Base-by-base conservation (phyloP, 2,329 filamentous ascomycete genomes). In the Exophiala mesophila region DNA sequence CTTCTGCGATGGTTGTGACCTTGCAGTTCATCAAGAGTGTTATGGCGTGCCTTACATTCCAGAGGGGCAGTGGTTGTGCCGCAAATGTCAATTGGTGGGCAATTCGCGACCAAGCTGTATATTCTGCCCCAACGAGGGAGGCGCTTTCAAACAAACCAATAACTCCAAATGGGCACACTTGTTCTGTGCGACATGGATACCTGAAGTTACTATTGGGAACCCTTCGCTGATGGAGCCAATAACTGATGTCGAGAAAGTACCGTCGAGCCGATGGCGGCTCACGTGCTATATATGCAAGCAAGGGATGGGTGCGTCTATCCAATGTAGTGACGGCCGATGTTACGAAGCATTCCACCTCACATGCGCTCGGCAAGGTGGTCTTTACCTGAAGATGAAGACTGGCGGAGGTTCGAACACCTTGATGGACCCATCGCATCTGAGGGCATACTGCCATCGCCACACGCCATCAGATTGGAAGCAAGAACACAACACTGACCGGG, bases 1-100 rank as follows among this genome's bases (percentile, higher is more conserved):
- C 16, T 98, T 98, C 61, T 98, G 92, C 62, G 92, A 98, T 61
- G 92, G 92, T 3, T 98, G 92, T 65, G 94, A 98, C 65, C 72
- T 98, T 38, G 92, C 92, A 3, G 92, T 98, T 7, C 92, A 98
- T 64, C 92, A 98, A 64, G 92, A 98, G 69, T 98, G 92, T 65
- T 98, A 98, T 61, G 92, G 92, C 42, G 92, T 98, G 34, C 92
- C 92, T 1, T 98, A 96, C 64, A 98, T 98, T 53, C 92, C 92
- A 2, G 92, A 98, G 68, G 92, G 92, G 13, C 92, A 98, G 65
- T 98, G 92, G 92, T 77, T 96, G 35, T 98, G 92, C 67, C 80
- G 92, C 43, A 95, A 96, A 66, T 98, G 92, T 67, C 89, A 96
- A 67, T 75, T 96, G 49, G 90, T 96, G 61, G 92, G 92, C 34